Evolutionary conservation across 2,329 filamentous ascomycete species (phyloP).

Genomic region (Xylogone sp.): DNA sequence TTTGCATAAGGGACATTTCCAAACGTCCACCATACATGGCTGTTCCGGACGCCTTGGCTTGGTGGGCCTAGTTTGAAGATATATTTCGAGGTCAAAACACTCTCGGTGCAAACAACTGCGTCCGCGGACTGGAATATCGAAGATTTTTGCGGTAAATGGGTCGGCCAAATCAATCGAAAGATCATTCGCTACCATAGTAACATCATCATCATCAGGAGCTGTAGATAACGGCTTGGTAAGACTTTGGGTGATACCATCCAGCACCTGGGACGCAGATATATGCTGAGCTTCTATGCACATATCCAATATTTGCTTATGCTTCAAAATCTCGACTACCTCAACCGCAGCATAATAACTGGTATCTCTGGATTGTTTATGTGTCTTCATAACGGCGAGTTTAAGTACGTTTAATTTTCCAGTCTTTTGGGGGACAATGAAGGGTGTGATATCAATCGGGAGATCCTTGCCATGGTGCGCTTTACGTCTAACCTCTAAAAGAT

Average conservation of each 20-base stretch:
- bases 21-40: constrained; percentile 62
- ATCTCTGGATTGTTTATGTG: constrained; percentile 28
- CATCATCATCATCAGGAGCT: constrained; percentile 55
- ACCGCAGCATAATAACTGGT: constrained; percentile 62
- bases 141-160: constrained; percentile 63
- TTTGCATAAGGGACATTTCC: constrained; percentile 83
- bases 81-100: constrained; percentile 86
- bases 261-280: constrained; percentile 45
- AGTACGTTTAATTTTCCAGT: constrained; percentile 48
- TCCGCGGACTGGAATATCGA: constrained; percentile 69
- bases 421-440: constrained; percentile 26
- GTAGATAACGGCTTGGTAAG: constrained; percentile 34
- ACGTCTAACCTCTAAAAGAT: constrained; percentile 54
- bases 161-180: constrained; percentile 63
- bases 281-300: constrained; percentile 32
- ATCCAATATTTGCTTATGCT: constrained; percentile 39
- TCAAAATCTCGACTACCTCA: constrained; percentile 61
- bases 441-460: constrained; percentile 70
- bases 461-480: constrained; percentile 74
- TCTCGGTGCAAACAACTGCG: constrained; percentile 70
- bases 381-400: constrained; percentile 40
- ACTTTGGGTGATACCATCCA: constrained; percentile 51
- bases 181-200: constrained; percentile 53
- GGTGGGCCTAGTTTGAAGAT: constrained; percentile 60
- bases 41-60: constrained; percentile 43